These are phyloP conservation scores for Ceratocystis albifundus DNA, from an alignment of 2,329 filamentous ascomycete species.

Conservation along the genomic window DNA sequence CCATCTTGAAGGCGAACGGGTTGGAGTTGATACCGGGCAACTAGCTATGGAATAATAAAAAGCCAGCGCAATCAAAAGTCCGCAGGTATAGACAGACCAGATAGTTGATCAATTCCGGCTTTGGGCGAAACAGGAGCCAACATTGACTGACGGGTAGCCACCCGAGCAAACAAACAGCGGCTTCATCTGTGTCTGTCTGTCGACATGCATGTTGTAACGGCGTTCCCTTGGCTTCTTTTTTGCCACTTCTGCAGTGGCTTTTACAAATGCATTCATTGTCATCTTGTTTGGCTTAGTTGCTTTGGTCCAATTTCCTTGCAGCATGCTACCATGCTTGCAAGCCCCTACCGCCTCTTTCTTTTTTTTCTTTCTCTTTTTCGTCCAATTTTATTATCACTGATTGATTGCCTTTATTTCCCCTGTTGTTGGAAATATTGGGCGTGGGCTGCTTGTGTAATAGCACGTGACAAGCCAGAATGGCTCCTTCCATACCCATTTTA, in stretches of 20 bases:
- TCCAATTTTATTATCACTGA: not conserved
- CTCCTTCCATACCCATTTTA: constrained; percentile 6
- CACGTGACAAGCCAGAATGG: constrained; percentile 12
- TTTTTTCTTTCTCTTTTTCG: not conserved
- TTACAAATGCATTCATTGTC: not conserved
- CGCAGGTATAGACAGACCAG: not conserved
- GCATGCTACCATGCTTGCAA: not conserved
- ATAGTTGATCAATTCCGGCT: not conserved
- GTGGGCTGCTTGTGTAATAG: constrained; percentile 5
- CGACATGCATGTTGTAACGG: constrained; percentile 5
- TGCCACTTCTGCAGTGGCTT: constrained; percentile 1
- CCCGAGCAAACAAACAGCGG: constrained; percentile 7
- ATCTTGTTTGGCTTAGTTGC: not conserved
- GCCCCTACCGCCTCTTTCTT: not conserved
- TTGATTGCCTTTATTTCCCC: not conserved
- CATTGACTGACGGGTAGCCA: constrained; percentile 1
- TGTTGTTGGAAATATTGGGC: constrained; percentile 7
- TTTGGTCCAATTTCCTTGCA: not conserved
- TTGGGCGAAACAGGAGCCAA: constrained; percentile 8
- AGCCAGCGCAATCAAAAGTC: not conserved
- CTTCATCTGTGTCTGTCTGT: constrained; percentile 6
- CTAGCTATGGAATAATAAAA: not conserved
- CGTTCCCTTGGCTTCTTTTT: constrained; percentile 7
- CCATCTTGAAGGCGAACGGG: not conserved
- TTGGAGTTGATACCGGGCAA: not conserved